Percentiles rank a stretch among this genome's conserved stretches.
Evolutionary conservation across 2,329 filamentous ascomycete species (phyloP).

Genomic region (Fusarium hainanense): DNA sequence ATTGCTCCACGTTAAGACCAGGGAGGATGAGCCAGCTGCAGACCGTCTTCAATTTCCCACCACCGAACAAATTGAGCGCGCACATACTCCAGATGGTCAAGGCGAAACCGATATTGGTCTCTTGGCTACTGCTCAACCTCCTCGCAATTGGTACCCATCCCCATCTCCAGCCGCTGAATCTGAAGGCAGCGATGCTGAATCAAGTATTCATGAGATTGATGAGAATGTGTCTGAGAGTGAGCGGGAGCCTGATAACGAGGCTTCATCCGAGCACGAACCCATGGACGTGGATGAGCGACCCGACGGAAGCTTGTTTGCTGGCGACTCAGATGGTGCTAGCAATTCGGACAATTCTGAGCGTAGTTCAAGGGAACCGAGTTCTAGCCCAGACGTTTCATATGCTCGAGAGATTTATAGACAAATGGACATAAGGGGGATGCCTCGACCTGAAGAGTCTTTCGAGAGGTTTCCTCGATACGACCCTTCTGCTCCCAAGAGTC

Average conservation of each 20-base stretch:
- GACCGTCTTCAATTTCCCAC: background rate
- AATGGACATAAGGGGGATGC: background rate
- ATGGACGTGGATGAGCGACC: background rate
- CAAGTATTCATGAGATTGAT: background rate
- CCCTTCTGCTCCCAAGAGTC: background rate
- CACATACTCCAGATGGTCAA: background rate
- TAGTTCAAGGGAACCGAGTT: background rate
- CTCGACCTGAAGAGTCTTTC: too few species aligned
- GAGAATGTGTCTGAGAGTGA: background rate
- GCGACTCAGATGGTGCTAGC: background rate
- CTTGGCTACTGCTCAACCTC: slow-evolving; percentile 6
- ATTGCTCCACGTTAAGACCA: background rate
- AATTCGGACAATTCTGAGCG: background rate
- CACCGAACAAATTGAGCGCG: background rate
- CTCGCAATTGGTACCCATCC: background rate
- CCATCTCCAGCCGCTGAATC: background rate
- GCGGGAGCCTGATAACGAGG: background rate
- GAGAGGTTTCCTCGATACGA: background rate
- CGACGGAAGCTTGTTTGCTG: background rate
- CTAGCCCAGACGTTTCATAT: background rate
- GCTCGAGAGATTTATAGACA: background rate
- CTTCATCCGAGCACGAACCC: too few species aligned
- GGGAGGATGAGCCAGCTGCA: too few species aligned
- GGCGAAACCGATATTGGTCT: slow-evolving; percentile 9
- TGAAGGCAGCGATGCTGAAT: background rate